Evolutionary conservation across 495 filamentous ascomycete species (phyloP).

Genomic region (Daldinia concentrica): DNA sequence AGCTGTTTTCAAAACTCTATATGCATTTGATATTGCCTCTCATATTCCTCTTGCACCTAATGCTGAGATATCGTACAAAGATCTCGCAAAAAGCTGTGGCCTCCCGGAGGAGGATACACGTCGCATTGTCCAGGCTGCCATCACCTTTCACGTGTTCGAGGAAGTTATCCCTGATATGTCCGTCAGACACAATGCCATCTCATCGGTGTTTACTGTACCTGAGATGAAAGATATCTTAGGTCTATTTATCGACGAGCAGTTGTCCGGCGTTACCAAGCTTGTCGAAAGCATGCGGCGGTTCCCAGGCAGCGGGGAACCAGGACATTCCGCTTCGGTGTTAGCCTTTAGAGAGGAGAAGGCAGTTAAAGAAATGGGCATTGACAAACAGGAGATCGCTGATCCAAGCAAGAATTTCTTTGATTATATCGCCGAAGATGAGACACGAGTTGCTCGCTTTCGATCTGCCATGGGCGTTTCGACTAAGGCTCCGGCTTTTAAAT

Average conservation of each 20-base stretch:
- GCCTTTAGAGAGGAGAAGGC: constrained; percentile 18
- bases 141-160: constrained; percentile 58
- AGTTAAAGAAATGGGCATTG: constrained; percentile 11
- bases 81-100: constrained; percentile 47
- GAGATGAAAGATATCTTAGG: constrained; percentile 49
- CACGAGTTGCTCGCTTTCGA: constrained; percentile 52
- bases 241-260: constrained; percentile 53
- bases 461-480: constrained; percentile 54
- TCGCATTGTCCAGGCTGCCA: constrained; percentile 58
- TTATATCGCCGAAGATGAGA: constrained; percentile 46
- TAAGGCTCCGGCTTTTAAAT: constrained; percentile 48
- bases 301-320: constrained; percentile 41
- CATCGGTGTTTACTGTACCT: constrained; percentile 42
- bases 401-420: constrained; percentile 49
- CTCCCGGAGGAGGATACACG: constrained; percentile 48
- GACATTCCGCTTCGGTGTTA: constrained; percentile 37
- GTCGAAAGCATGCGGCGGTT: constrained; percentile 41
- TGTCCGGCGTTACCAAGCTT: constrained; percentile 39
- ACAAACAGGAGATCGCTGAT: constrained; percentile 21
- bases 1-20: constrained; percentile 29
- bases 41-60: constrained; percentile 29
- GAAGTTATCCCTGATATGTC: constrained; percentile 55
- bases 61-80: constrained; percentile 44
- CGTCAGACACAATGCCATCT: constrained; percentile 52
- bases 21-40: constrained; percentile 34